Base-by-base conservation (phyloP, 495 filamentous ascomycete genomes). In the Neurospora sp. region DNA sequence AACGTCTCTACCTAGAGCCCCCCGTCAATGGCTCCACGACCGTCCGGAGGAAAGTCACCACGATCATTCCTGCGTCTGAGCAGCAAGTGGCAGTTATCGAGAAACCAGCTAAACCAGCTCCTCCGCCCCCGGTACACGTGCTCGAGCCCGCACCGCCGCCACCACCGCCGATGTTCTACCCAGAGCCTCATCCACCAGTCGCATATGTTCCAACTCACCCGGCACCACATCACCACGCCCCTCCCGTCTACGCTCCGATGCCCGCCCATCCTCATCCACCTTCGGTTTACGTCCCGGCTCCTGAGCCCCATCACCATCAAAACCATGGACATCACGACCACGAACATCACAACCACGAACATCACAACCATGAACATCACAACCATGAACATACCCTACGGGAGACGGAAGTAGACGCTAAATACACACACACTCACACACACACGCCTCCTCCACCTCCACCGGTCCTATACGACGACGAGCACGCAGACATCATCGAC, bases 1-100 rank as follows among this genome's bases (percentile, higher is more conserved):
- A 84, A 69, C 79, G 82, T 22, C 80, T 85, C 77, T 85, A 85
- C 75, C 78, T 86, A 38, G 81, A 84, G 73, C 83, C 82, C 10
- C 81, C 81, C 35, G 76, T 71, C 41, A 77, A 81, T 66, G 84
- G 82, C 70, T 71, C 77, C 77, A 76, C 76, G 27, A 80, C 79
- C 22, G 77, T 82, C 69, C 83, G 82, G 71, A 80, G 77, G 37
- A 81, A 81, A 71, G 69, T 83, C 66, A 85, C 83, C 44, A 85
- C 82, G 74, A 80, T 85, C 73, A 72, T 85, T 41, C 84, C 83
- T 16, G 73, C 82, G 31, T 14, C 11, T 16, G 53, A 35, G 53
- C 53, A 66, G 53, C 27, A 66, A 66, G 22, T 35, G 27, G 27
- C 27, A 66, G 14, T 66, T 66, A 66, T 66, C 53, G 53, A 66